These are phyloP conservation scores for Grosmannia penicillata DNA, from an alignment of 2,329 filamentous ascomycete genomes.

Conservation along the genomic window DNA sequence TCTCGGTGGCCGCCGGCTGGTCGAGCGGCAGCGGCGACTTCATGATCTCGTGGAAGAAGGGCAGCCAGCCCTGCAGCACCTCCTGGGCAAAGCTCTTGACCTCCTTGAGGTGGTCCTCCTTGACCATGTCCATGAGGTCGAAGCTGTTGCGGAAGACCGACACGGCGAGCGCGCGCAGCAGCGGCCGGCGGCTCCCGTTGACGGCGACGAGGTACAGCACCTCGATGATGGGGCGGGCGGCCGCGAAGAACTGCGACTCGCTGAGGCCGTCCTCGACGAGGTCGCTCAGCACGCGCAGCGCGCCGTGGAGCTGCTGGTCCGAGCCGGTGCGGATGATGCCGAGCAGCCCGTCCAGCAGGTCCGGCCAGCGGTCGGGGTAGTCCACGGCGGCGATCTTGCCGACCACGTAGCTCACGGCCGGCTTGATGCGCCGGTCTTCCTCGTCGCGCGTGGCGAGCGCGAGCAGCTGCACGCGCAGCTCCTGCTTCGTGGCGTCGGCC, in stretches of 20 bases:
- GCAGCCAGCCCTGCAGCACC: conserved; percentile 68
- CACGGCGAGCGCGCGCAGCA: conserved; percentile 70
- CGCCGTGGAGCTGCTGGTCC: conserved; percentile 74
- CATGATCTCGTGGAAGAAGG: conserved; percentile 71
- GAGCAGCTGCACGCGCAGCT: conserved; percentile 60
- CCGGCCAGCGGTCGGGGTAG: conserved; percentile 92
- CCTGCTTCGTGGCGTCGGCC: conserved; percentile 55
- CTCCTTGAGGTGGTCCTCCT: conserved; percentile 77
- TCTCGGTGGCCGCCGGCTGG: conserved; percentile 26
- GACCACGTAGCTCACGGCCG: conserved; percentile 66
- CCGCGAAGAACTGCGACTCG: conserved; percentile 87
- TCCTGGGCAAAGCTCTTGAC: conserved; percentile 86
- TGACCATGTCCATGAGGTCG: conserved; percentile 90
- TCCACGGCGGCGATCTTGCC: conserved; percentile 90
- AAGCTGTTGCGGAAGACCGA: conserved; percentile 86
- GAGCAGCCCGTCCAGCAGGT: conserved; percentile 67
- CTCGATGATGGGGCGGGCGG: conserved; percentile 73
- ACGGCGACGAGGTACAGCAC: conserved; percentile 71
- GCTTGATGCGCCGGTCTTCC: conserved; percentile 73
- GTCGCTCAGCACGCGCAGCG: conserved; percentile 74
- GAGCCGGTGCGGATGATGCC: conserved; percentile 60
- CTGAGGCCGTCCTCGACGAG: conserved; percentile 87
- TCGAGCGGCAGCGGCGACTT: conserved; percentile 61
- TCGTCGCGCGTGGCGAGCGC: conserved; percentile 61
- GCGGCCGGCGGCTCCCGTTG: conserved; percentile 57